A percentile compares a stretch with the other conserved stretches of the same genome.
Evolutionary conservation across 192 early-diverging fungal species (phyloP).

Genomic region (Umbelopsis sp.): DNA sequence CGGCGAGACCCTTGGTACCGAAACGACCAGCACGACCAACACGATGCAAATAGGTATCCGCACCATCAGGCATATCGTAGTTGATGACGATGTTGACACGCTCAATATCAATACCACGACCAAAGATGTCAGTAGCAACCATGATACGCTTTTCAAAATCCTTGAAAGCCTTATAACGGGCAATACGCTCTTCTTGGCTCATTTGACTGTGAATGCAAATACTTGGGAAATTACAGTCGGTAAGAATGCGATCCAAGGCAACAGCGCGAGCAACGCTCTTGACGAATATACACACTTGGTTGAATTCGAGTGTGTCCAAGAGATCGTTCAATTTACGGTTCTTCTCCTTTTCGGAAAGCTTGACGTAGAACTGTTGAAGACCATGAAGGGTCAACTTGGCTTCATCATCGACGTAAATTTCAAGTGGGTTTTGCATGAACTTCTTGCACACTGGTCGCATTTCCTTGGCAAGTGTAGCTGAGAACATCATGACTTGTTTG

Average conservation of each 20-base stretch:
- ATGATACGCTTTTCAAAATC: slow-evolving; percentile 92
- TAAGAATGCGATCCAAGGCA: slow-evolving; percentile 83
- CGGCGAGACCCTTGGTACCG: slow-evolving; percentile 97
- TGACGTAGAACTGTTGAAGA: slow-evolving; percentile 93
- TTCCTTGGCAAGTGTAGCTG: slow-evolving; percentile 92
- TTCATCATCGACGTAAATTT: slow-evolving; percentile 98
- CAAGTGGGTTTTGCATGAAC: slow-evolving; percentile 97
- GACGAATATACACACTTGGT: slow-evolving; percentile 98
- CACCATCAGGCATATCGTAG: slow-evolving; percentile 93
- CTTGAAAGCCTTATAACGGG: slow-evolving; percentile 94
- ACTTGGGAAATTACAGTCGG: slow-evolving; percentile 90
- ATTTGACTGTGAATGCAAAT: slow-evolving; percentile 92
- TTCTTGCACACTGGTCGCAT: slow-evolving; percentile 93
- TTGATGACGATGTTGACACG: slow-evolving; percentile 99
- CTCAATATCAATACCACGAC: slow-evolving; percentile 98
- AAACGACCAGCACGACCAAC: slow-evolving; percentile 99
- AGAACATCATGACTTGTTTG: slow-evolving; percentile 99
- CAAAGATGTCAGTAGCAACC: slow-evolving; percentile 97
- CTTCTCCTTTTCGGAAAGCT: slow-evolving; percentile 83
- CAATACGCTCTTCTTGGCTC: slow-evolving; percentile 91
- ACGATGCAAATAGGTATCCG: slow-evolving; percentile 93
- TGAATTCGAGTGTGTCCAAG: slow-evolving; percentile 94
- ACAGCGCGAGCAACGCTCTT: slow-evolving; percentile 88
- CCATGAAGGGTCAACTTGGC: slow-evolving; percentile 98
- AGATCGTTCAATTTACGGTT: slow-evolving; percentile 93